These are phyloP conservation scores for Infundibulicybe gibba DNA, from an alignment of 768 basidiomycete species.

Conservation along the genomic window DNA sequence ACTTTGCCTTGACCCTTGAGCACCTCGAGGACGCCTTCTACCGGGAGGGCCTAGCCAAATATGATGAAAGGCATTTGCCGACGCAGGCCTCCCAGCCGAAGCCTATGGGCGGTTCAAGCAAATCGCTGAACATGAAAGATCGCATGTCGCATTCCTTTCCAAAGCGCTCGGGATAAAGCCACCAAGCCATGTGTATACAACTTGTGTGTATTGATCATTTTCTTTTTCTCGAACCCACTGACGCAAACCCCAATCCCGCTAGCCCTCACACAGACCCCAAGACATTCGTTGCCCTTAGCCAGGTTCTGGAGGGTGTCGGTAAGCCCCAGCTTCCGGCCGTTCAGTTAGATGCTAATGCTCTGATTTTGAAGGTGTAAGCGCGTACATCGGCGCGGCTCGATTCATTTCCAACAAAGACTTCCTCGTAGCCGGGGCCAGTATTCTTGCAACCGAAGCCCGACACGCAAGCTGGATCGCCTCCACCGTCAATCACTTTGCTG, in stretches of 20 bases:
- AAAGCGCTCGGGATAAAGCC: conserved; percentile 38
- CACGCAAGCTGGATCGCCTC: conserved; percentile 43
- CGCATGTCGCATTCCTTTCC: conserved; percentile 43
- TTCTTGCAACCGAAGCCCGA: conserved; percentile 47
- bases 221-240: not conserved
- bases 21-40: conserved; percentile 49
- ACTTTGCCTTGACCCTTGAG: conserved; percentile 47
- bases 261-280: conserved; percentile 48
- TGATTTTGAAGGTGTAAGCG: conserved; percentile 28
- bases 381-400: conserved; percentile 51
- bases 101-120: conserved; percentile 46
- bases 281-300: conserved; percentile 47
- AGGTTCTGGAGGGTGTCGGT: conserved; percentile 53
- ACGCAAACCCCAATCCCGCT: not conserved
- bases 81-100: conserved; percentile 41
- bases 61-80: conserved; percentile 39
- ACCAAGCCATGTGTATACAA: conserved; percentile 54
- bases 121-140: conserved; percentile 45
- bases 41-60: conserved; percentile 33
- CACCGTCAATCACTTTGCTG: conserved; percentile 24
- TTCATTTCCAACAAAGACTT: conserved; percentile 31
- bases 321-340: conserved; percentile 7
- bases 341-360: not conserved
- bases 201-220: conserved; percentile 36
- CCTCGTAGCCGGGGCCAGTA: conserved; percentile 41